Evolutionary conservation across 1,139 yeast genomes (phyloP), one percentile per base, ranked within the genome.

Genomic region (Blastobotrys buckinghamii): DNA sequence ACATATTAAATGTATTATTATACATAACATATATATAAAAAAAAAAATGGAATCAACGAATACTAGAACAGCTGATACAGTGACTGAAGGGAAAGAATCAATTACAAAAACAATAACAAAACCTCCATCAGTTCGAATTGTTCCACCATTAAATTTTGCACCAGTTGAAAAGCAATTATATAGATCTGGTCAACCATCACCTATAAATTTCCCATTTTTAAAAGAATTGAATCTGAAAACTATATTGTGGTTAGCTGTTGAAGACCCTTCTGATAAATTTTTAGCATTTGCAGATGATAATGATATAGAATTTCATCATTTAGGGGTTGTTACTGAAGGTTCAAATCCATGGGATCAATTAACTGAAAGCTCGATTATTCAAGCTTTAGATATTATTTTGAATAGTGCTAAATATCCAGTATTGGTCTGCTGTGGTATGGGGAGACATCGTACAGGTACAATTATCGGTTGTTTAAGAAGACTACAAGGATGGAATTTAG

Each of bases 291-390:
- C 94, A 48, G 85, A 83, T 51, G 77, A 76, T 39, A 76, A 83
- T 59, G 76, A 78, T 53, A 87, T 92, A 52, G 76, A 77, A 50
- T 63, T 82, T 53, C 78, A 79, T 63, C 79, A 75, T 65, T 59
- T 72, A 42, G 83, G 83, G 1, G 71, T 79, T 19, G 75, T 76
- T 47, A 78, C 81, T 1, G 81, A 77, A 52, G 77, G 95, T 72
- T 78, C 86, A 53, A 86, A 86, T 57, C 96, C 97, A 1, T 90
- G 98, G 98, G 97, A 92, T 67, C 92, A 96, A n/a, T 73, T 92
- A 40, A 85, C 89, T 29, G 96, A 89, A 61, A 75, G 78, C 36
- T 82, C 95, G 29, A 89, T 90, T 44, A 78, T 79, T 32, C 82
- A 79, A 54, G 95, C 97, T 0, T 70, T 90, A 54, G 86, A 83